phyloP scores from a whole-genome alignment of 495 filamentous ascomycete species.

The Bathelium albidoporum region DNA sequence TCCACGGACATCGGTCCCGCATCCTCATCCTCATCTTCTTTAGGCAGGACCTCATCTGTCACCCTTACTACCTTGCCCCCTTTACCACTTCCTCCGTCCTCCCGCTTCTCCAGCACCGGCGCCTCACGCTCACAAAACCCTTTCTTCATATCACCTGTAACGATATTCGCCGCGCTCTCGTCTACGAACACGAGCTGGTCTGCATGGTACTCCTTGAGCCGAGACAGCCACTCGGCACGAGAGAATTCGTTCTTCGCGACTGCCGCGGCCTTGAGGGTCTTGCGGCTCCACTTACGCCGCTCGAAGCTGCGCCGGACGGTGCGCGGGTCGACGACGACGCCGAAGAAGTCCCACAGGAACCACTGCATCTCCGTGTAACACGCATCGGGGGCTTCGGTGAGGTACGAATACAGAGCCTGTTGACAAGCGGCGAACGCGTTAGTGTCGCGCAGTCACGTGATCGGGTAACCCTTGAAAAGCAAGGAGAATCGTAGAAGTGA shows the following conservation, averaged over 20 bases:
- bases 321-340: conserved; percentile 1
- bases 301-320: conserved; percentile 1
- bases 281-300: background rate
- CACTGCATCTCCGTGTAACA: conserved; percentile 2
- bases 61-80: too few species aligned
- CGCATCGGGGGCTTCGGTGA: background rate
- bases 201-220: conserved; percentile 1
- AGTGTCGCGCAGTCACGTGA: background rate
- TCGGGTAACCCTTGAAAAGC: background rate
- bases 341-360: conserved; percentile 1
- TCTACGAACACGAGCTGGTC: conserved; percentile 1
- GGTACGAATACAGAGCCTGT: conserved; percentile 1
- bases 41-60: background rate
- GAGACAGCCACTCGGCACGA: background rate
- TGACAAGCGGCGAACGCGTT: too few species aligned
- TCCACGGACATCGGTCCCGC: background rate
- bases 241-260: background rate
- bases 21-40: background rate
- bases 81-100: background rate
- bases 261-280: background rate
- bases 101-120: background rate
- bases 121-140: conserved; percentile 1
- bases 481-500: background rate
- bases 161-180: background rate
- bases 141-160: background rate